Base-by-base conservation (phyloP, 2,329 filamentous ascomycete genomes). In the Thielaviopsis musarum region DNA sequence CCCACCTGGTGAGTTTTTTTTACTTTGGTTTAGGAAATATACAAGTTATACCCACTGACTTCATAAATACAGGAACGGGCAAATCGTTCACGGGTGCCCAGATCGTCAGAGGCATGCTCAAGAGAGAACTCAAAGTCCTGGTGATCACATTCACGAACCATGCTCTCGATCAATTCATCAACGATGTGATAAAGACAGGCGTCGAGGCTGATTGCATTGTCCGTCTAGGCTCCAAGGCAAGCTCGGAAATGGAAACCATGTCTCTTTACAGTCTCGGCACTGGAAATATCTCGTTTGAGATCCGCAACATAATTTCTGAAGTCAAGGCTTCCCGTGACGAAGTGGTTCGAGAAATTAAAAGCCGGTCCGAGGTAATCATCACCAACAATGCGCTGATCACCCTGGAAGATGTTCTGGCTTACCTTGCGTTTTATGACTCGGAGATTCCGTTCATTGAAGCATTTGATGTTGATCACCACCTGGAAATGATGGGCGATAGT, bases 51-150 rank as follows among this genome's bases (percentile, higher is more conserved):
- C 15, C 34, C 3, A 13, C 38, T 45, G n/a, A 17, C 15, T 7
- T 17, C 4, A 7, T 45, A 45, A 34, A 61, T 52, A 21, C 53
- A 83, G 82, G 84, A 0, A 90, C 85, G 0, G 87, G 87, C 1
- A 91, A 91, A 64, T 88, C 84, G 0, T 87, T 87, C 62, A 77
- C 88, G 2, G 87, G 87, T 0, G 81, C 84, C 0, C 70, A 85
- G 1, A 71, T 84, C 1, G 77, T 80, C 0, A 82, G 82, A 57
- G 68, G 74, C 0, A 66, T 90, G 0, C 69, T 81, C 21, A 66
- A 78, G 0, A 65, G 73, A 5, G 80, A 64, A 0, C 71, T 78
- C 28, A 78, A 67, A 0, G 77, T 89, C 0, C 71, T 91, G 0
- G 77, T 90, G 0, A 67, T 86, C 1, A 82, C 79, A 26, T 88